Conservation (phyloP, 164 flowering plant species). For the Annona cherimola region DNA sequence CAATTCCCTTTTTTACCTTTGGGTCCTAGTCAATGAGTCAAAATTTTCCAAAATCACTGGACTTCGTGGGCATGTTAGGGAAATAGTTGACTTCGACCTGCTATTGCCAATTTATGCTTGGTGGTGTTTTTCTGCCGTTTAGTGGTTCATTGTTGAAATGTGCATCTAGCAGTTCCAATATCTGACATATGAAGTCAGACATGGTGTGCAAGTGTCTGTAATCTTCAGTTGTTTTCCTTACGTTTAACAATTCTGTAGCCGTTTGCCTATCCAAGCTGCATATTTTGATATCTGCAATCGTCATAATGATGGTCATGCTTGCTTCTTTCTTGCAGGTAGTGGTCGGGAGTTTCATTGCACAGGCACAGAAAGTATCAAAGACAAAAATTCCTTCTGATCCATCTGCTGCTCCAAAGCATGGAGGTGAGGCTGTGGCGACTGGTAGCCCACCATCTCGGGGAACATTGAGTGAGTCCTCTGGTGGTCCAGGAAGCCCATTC, state of each 20-base stretch:
- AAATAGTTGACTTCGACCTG: no score
- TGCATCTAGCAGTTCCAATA: no score
- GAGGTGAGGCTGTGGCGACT: constrained; percentile 34
- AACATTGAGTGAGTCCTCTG: constrained; percentile 77
- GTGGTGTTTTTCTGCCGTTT: no score
- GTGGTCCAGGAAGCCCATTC: constrained; percentile 77
- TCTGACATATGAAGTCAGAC: no score
- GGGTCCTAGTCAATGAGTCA: no score
- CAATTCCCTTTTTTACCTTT: no score
- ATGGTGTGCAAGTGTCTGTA: no score
- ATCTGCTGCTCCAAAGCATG: constrained; percentile 28
- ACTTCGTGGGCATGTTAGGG: no score
- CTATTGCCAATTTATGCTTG: no score
- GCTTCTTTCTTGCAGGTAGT: constrained; percentile 48
- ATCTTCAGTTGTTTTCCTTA: neutral
- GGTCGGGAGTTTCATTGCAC: constrained; percentile 67
- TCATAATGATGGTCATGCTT: neutral
- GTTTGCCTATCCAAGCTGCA: neutral
- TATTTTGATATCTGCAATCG: neutral
- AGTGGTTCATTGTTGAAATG: no score
- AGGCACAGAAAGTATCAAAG: constrained; percentile 49
- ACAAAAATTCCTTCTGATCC: constrained; percentile 32
- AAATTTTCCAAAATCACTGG: no score
- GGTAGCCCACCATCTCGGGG: constrained; percentile 75
- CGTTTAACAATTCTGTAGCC: neutral